Percentiles rank a stretch among this genome's conserved stretches.
Evolutionary conservation across 108 stramenopile genomes (phyloP).

Genomic region (Cyclotella sp.): DNA sequence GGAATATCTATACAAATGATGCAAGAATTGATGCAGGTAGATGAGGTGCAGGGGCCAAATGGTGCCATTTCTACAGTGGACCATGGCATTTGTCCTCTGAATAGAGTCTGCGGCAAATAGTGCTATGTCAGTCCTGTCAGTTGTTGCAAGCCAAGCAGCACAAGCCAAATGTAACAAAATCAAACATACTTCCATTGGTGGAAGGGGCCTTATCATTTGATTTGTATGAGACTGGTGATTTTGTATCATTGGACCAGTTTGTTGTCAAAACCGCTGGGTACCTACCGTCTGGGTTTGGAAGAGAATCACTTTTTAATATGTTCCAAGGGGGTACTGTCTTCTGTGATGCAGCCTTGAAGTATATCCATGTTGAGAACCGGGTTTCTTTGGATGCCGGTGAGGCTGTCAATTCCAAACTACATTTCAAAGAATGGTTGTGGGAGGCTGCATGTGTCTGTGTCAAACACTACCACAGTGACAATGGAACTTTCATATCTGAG

Average conservation of each 20-base stretch:
- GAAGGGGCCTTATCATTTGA: neutral
- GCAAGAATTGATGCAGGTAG: neutral
- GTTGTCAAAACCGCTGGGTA: neutral
- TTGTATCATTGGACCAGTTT: too few relatives aligned
- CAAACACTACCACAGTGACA: too few relatives aligned
- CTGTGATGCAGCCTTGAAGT: neutral
- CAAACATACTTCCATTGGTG: neutral
- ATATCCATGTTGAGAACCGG: too few relatives aligned
- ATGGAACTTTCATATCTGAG: neutral
- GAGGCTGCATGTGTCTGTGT: too few relatives aligned
- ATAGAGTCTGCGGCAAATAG: neutral
- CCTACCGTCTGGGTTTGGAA: neutral
- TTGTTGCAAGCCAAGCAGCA: too few relatives aligned
- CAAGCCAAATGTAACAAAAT: neutral
- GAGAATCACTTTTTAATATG: too few relatives aligned
- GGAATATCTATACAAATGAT: too few relatives aligned
- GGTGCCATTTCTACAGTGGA: neutral
- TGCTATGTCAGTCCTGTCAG: neutral
- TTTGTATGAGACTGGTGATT: neutral
- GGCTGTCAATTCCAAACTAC: too few relatives aligned
- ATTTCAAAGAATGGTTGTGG: too few relatives aligned
- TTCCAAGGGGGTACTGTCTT: neutral
- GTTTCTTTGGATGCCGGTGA: too few relatives aligned
- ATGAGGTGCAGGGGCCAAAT: neutral
- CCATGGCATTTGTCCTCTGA: too few relatives aligned